phyloP scores from a whole-genome alignment of 495 filamentous ascomycete species.

The Penicillium cataractarum region DNA sequence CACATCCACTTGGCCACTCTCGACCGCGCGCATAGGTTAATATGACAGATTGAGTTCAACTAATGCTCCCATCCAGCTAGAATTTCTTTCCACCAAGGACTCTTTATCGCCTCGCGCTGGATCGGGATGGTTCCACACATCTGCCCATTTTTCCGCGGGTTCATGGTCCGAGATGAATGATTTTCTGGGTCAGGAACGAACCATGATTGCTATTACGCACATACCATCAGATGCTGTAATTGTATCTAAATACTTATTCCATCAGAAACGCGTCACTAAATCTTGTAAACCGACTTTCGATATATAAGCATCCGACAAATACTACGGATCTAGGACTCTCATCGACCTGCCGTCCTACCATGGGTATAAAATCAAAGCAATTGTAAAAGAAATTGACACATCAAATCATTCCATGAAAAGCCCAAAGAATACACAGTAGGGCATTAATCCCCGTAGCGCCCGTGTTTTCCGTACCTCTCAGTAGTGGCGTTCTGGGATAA shows the following conservation, averaged over 20 bases:
- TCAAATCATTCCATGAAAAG: background rate
- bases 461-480: background rate
- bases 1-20: background rate
- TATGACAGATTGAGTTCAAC: conserved; percentile 4
- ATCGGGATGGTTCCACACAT: conserved; percentile 10
- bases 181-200: conserved; percentile 17
- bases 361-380: background rate
- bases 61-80: background rate
- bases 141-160: background rate
- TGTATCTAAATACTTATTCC: too few relatives aligned
- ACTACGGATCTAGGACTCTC: background rate
- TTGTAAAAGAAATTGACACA: too few relatives aligned
- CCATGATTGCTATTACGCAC: background rate
- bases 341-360: too few relatives aligned
- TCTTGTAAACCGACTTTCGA: background rate
- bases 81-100: background rate
- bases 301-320: too few relatives aligned
- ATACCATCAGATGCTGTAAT: background rate
- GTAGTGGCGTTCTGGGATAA: background rate
- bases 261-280: background rate
- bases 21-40: conserved; percentile 1
- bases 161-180: background rate
- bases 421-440: background rate
- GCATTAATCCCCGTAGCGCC: too few relatives aligned
- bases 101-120: background rate